Conservation (phyloP, 768 basidiomycete species). For the Trametes cingulata region DNA sequence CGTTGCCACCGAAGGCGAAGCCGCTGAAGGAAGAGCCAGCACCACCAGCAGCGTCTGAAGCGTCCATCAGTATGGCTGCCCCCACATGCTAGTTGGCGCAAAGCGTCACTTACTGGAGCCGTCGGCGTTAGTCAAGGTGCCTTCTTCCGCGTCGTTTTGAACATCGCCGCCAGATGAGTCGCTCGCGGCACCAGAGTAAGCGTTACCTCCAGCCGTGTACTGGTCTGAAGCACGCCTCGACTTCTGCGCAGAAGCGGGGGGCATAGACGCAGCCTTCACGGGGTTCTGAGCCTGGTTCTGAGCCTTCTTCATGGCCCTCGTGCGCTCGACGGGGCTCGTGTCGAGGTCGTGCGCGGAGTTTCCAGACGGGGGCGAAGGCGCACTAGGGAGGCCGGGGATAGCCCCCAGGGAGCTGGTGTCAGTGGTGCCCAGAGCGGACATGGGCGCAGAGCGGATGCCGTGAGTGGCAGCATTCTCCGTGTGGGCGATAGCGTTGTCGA, state of each 20-base stretch:
- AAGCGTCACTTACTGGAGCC: slow-evolving; percentile 19
- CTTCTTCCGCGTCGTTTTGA: slow-evolving; percentile 11
- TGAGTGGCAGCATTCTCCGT: slow-evolving; percentile 5
- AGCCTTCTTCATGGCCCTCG: slow-evolving; percentile 16
- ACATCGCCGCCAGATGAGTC: slow-evolving; percentile 26
- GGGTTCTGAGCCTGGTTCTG: background rate
- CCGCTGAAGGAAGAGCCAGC: slow-evolving; percentile 23
- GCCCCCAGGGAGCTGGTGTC: background rate
- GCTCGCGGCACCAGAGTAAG: slow-evolving; percentile 27
- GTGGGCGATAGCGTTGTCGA: slow-evolving; percentile 18
- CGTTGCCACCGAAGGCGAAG: slow-evolving; percentile 23
- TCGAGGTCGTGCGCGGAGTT: background rate
- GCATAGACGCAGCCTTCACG: slow-evolving; percentile 2
- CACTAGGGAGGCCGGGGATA: background rate
- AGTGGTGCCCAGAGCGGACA: background rate
- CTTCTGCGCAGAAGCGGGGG: background rate
- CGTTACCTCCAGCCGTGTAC: slow-evolving; percentile 30
- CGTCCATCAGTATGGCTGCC: background rate
- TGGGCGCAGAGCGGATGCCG: slow-evolving; percentile 1
- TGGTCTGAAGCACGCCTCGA: slow-evolving; percentile 27
- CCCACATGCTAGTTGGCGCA: no score
- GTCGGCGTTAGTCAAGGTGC: slow-evolving; percentile 17
- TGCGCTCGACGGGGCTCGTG: slow-evolving; percentile 9
- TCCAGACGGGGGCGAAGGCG: background rate
- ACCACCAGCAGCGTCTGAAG: slow-evolving; percentile 18